Conservation (phyloP, 768 basidiomycete species). For the Boletus tomentosulus region DNA sequence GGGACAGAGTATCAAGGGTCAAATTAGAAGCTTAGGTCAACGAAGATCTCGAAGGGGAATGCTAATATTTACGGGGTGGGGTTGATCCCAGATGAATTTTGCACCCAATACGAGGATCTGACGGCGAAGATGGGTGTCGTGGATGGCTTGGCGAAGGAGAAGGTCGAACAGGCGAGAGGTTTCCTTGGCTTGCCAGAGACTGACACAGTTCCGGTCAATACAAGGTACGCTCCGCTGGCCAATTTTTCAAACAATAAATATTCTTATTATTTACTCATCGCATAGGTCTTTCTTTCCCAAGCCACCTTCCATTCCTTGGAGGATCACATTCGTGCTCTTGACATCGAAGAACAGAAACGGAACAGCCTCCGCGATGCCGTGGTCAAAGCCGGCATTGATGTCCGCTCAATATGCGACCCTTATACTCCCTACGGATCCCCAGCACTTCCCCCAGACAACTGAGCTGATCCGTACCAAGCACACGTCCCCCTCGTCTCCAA, state of each 20-base stretch:
- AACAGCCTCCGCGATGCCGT: slow-evolving; percentile 73
- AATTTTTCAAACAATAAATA: not conserved
- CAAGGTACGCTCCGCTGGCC: slow-evolving; percentile 49
- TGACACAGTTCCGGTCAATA: slow-evolving; percentile 76
- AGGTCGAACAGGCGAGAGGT: slow-evolving; percentile 54
- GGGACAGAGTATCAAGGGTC: slow-evolving; percentile 53
- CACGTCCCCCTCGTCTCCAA: slow-evolving; percentile 83
- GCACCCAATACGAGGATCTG: slow-evolving; percentile 70
- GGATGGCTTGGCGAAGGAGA: slow-evolving; percentile 57
- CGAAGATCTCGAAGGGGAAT: slow-evolving; percentile 69
- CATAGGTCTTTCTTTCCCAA: slow-evolving; percentile 85
- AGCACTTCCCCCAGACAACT: slow-evolving; percentile 40
- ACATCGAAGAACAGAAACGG: slow-evolving; percentile 82
- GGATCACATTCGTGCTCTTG: slow-evolving; percentile 76
- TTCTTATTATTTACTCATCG: not conserved
- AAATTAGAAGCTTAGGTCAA: slow-evolving; percentile 48
- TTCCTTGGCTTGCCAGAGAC: slow-evolving; percentile 56
- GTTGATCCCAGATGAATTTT: slow-evolving; percentile 84
- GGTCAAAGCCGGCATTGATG: slow-evolving; percentile 62
- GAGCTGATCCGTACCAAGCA: slow-evolving; percentile 57
- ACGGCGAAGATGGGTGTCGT: slow-evolving; percentile 51
- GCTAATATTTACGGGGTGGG: slow-evolving; percentile 74
- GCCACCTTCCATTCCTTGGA: slow-evolving; percentile 85
- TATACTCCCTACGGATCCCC: slow-evolving; percentile 73
- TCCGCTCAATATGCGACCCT: slow-evolving; percentile 55